Base-by-base conservation (phyloP, 495 filamentous ascomycete genomes). In the Recurvomyces mirabilis region DNA sequence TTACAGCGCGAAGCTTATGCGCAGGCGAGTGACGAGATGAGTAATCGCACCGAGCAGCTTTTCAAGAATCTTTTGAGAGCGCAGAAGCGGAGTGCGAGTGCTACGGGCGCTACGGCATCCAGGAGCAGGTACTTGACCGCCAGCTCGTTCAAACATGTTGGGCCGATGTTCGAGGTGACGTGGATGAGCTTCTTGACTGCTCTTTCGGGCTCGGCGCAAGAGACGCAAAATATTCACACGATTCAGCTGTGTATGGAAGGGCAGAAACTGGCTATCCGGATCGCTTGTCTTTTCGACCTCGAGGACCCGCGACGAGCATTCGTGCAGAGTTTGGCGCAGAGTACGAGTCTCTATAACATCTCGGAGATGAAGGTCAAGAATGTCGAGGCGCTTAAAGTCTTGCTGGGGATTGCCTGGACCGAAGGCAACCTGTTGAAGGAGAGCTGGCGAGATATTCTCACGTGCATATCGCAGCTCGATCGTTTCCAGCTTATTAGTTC, bases 181-280 rank as follows among this genome's bases (percentile, higher is more conserved):
- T 99, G 91, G 91, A 99, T 95, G 89, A 91, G 89, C 15, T 93
- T 94, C 64, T 79, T 96, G 57, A 94, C 87, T 9, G 86, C 86
- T 0, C 71, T 96, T 20, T 94, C 91, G 3, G 87, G 84, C 21
- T 78, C 87, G 46, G 87, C 87, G 63, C 89, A 94, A 54, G 85
- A 89, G 57, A 84, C 84, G 0, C 82, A 93, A 41, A 91, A 94
- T 58, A 69, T 94, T 15, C 85, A 94, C 54, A 83, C 85, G 15
- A 87, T 95, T 57, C 81, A 77, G 56, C 65, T 93, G 4, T 95
- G 93, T 57, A 80, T 96, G 68, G 91, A 96, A 58, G 91, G 91
- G 3, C 82, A 94, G 69, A 93, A 88, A 60, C 70, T 95, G 38
- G 84, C 89, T 0, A 89, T 94, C 38, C 78, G 81, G 25, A 86